A percentile compares a stretch with the other conserved stretches of the same genome.
Evolutionary conservation across 2,329 filamentous ascomycete genomes (phyloP).

Genomic region (Remersonia thermophila): DNA sequence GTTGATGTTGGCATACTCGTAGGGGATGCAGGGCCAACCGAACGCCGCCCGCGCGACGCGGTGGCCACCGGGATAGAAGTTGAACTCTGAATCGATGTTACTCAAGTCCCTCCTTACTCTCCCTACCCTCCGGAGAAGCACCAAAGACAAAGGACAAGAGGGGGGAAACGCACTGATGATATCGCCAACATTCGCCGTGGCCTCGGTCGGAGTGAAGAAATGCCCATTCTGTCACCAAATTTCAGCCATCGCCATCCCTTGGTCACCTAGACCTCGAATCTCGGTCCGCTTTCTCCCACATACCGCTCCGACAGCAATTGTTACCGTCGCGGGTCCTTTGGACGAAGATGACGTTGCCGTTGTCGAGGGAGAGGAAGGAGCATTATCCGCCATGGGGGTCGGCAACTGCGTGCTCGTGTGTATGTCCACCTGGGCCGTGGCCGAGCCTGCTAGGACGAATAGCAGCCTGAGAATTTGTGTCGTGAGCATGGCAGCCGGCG

Average conservation of each 20-base stretch:
- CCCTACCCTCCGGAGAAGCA: too few relatives aligned
- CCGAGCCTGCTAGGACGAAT: too few relatives aligned
- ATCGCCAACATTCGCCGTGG: slow-evolving; percentile 33
- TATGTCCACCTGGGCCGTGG: neutral
- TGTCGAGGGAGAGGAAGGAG: neutral
- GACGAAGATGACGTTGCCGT: slow-evolving; percentile 2
- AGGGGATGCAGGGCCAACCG: slow-evolving; percentile 50
- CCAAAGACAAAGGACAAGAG: too few relatives aligned
- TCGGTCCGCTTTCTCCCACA: neutral
- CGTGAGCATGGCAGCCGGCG: too few relatives aligned
- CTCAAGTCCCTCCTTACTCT: slow-evolving; percentile 1
- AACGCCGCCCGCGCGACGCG: slow-evolving; percentile 51
- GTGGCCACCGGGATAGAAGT: slow-evolving; percentile 51
- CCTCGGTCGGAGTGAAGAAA: slow-evolving; percentile 25
- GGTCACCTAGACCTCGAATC: neutral
- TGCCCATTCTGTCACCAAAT: slow-evolving; percentile 18
- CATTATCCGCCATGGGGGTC: neutral
- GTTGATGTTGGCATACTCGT: slow-evolving; percentile 37
- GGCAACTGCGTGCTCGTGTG: neutral
- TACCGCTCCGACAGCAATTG: slow-evolving; percentile 15
- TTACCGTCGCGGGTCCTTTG: slow-evolving; percentile 6
- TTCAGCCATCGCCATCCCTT: slow-evolving; percentile 1
- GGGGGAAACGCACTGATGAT: slow-evolving; percentile 27
- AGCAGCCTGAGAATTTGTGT: too few relatives aligned
- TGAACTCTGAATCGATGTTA: slow-evolving; percentile 36